Base-by-base conservation (phyloP, 148 eudicot genomes). In the Rhododendron williamsianum region DNA sequence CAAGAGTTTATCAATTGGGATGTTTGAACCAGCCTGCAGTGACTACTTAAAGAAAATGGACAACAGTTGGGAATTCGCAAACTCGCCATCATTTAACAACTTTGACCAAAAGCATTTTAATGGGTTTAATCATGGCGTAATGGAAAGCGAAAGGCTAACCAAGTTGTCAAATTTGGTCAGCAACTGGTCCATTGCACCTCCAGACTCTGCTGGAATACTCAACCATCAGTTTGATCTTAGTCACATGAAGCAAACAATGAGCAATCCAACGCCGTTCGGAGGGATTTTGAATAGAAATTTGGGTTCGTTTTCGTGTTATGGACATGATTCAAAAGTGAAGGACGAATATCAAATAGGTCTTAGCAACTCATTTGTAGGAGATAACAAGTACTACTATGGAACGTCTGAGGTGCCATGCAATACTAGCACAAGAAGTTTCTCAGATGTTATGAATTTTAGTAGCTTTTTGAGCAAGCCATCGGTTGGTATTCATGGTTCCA, bases 31-130 rank as follows among this genome's bases (percentile, higher is more conserved):
- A 19, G 76, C 81, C 18, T 81, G 52, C 49, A 84, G 76, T 30
- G 76, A 87, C 87, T 84, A 81, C 78, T 76, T 87, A 78, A 85
- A 87, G 87, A 87, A 87, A 63, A 76, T 82, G 84, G 89, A 87
- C 77, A 87, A 65, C 67, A 82, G 85, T 58, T 87, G 89, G 89
- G 89, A 87, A 25, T 74, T 87, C 58, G 13, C 87, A 21, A 76
- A 48, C n/a, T 18, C 81, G 10, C 36, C 81, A 52, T 84, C 86
- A 54, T 35, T 76, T 10, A 84, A 76, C 72, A 84, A 84, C 45
- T 76, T 84, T 15, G 36, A 71, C 33, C 72, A 84, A 25, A 84
- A 84, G 52, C 81, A 84, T 16, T 76, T 74, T 15, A 73, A 67
- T 43, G 86, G 83, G 23, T 77, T 83, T 27, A 63, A 65, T 15